Base-by-base conservation (phyloP, 2,329 filamentous ascomycete genomes). In the Verticillium albo-atrum region DNA sequence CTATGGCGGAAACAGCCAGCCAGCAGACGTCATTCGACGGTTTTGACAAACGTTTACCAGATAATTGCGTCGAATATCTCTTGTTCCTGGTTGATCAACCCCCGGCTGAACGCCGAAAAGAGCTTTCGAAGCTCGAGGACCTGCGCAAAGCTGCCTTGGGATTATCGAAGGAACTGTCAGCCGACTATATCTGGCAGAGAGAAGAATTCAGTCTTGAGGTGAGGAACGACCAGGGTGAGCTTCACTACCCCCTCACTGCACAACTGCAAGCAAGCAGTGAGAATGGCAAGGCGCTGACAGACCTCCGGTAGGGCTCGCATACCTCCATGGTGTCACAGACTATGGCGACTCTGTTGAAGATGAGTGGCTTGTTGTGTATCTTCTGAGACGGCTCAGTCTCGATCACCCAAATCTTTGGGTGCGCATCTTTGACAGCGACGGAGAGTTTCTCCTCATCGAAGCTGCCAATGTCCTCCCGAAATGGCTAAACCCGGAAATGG, bases 311-410 rank as follows among this genome's bases (percentile, higher is more conserved):
- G 82, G 80, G 1, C 69, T 85, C 9, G 70, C 79, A n/a, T 87
- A 88, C 63, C 82, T 99, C 6, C 83, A 86, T 63, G 94, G 94
- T 23, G 79, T 81, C 56, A 95, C 92, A 1, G 90, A 94, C 71
- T 98, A 92, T 68, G 93, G 94, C 9, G 96, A 99, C 74, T 95
- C 92, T 0, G 88, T 98, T 4, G 94, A 97, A 69, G 95, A 99
- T 68, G 96, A 99, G 77, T 99, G 95, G 96, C 83, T 98, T 6
- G 88, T 98, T 61, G 93, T 98, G 23, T 97, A 93, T 75, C 77
- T 98, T 5, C 79, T 99, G 30, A 86, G 90, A 52, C 89, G 96
- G 74, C 77, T 98, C 66, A 93, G 89, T 66, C 89, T 82, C 66
- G 80, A 83, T 37, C 90, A 90, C 67, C 79, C 85, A 4, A 81